Base-by-base conservation (phyloP, 306 rosid genomes). In the Gleditsia sinensis region DNA sequence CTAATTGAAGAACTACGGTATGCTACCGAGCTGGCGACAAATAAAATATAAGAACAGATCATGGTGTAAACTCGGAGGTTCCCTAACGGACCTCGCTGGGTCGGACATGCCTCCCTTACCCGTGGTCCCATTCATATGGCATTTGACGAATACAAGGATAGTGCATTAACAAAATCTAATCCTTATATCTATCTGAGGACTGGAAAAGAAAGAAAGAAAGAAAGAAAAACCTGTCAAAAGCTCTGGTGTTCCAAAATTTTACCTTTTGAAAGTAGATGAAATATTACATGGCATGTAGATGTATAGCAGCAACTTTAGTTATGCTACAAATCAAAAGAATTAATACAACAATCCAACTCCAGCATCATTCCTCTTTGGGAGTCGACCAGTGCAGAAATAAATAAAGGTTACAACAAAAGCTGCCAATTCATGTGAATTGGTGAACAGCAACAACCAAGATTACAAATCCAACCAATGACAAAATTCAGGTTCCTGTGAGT, bases 321-420 rank as follows among this genome's bases (percentile, higher is more conserved):
- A 86, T 82, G 82, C 78, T 79, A 76, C 77, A 77, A 71, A 81
- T 65, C 74, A 80, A 84, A 82, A 80, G 76, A 87, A 82, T 79
- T 61, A 76, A 87, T 83, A 86, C 78, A 79, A 79, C 78, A 76
- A 91, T 80, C 90, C 96, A 93, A 65, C 82, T 81, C 72, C 92
- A 82, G 93, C 72, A 89, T 81, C 91, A 86, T 85, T 88, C 88
- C 93, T 57, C 67, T 65, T 77, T 53, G 21, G 86, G 85, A 83
- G 79, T 76, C 23, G 84, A 79, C 40, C 19, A 69, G 72, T 66
- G 69, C 68, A 57, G 76, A 81, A 67, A 76, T 74, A 85, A 83
- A 77, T 83, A 67, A 89, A 77, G 68, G 80, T 75, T 81, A 87
- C 90, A 89, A 84, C 71, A 79, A 74, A 60, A 74, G 81, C 70